Conservation (phyloP, 2,329 filamentous ascomycete genomes). For the Cucurbitaria berberidis region DNA sequence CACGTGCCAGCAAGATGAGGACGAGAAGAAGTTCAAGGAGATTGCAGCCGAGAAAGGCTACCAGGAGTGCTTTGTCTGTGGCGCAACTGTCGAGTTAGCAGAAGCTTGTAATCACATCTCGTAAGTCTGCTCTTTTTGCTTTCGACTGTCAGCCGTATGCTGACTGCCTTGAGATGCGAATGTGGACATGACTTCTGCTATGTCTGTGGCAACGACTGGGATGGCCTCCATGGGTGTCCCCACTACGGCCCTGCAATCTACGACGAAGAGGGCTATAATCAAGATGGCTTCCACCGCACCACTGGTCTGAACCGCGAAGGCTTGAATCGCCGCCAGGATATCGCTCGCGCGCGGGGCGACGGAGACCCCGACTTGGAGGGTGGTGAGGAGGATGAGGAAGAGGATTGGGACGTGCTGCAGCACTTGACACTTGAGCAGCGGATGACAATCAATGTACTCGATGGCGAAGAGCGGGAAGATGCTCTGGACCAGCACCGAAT, state of each 20-base stretch:
- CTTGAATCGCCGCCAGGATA: slow-evolving; percentile 23
- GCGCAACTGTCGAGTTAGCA: slow-evolving; percentile 32
- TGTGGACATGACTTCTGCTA: slow-evolving; percentile 44
- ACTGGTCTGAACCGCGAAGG: slow-evolving; percentile 36
- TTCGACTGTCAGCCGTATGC: background rate
- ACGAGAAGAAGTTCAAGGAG: slow-evolving; percentile 33
- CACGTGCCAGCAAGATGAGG: slow-evolving; percentile 26
- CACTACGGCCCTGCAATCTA: slow-evolving; percentile 38
- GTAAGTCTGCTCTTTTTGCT: slow-evolving; percentile 8
- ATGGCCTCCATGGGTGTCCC: slow-evolving; percentile 38
- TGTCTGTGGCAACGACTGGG: slow-evolving; percentile 40
- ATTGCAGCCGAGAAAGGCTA: slow-evolving; percentile 33
- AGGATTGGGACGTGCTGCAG: slow-evolving; percentile 22
- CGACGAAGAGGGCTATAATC: slow-evolving; percentile 42
- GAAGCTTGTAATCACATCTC: slow-evolving; percentile 46
- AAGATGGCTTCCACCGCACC: slow-evolving; percentile 37
- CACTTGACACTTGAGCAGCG: slow-evolving; percentile 20
- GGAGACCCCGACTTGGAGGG: slow-evolving; percentile 5
- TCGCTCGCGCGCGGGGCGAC: background rate
- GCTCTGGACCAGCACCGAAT: slow-evolving; percentile 24
- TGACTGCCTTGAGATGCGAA: slow-evolving; percentile 24
- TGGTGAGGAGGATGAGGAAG: slow-evolving; percentile 16
- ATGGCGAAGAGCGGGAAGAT: slow-evolving; percentile 13
- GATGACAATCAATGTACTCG: slow-evolving; percentile 12
- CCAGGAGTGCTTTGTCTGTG: slow-evolving; percentile 36